Percentiles rank a stretch among this genome's conserved stretches.
phyloP scores from a whole-genome alignment of 805 yeast genomes.

The Brettanomyces naardenensis region DNA sequence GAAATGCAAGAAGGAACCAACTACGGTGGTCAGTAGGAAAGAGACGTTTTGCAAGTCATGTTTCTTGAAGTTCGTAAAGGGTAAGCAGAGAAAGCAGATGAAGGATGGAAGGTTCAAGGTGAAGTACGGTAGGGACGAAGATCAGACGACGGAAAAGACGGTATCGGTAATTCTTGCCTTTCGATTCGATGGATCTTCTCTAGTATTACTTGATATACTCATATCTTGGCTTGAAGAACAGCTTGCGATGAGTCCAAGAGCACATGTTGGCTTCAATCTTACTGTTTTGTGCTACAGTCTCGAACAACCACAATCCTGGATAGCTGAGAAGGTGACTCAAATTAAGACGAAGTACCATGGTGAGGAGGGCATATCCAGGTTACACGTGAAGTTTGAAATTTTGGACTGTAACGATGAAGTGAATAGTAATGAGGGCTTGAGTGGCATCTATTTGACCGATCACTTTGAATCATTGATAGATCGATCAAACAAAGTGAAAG shows the following conservation, averaged over 20 bases:
- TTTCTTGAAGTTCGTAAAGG: slow-evolving; percentile 62
- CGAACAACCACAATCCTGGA: slow-evolving; percentile 11
- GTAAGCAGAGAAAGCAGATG: slow-evolving; percentile 79
- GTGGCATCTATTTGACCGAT: neutral
- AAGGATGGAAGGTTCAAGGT: slow-evolving; percentile 65
- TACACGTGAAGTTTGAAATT: slow-evolving; percentile 32
- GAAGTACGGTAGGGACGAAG: slow-evolving; percentile 40
- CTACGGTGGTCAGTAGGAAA: slow-evolving; percentile 46
- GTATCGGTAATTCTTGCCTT: neutral
- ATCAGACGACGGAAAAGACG: slow-evolving; percentile 12
- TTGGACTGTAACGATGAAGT: slow-evolving; percentile 23
- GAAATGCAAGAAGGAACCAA: slow-evolving; percentile 36
- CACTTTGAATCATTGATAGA: neutral
- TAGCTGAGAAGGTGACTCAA: neutral
- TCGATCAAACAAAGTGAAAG: neutral
- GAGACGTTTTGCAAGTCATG: slow-evolving; percentile 62
- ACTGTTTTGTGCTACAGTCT: slow-evolving; percentile 44
- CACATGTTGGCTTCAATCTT: slow-evolving; percentile 60
- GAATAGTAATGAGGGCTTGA: too few species aligned
- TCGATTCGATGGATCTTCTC: slow-evolving; percentile 44
- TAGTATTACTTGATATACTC: slow-evolving; percentile 62
- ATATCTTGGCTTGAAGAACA: slow-evolving; percentile 59
- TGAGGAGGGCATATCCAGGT: slow-evolving; percentile 10
- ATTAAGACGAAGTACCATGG: neutral
- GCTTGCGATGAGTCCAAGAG: slow-evolving; percentile 41